A percentile compares a stretch with the other conserved stretches of the same genome.
Evolutionary conservation across 2,329 filamentous ascomycete species (phyloP).

Genomic region (Rasamsonia emersonii): DNA sequence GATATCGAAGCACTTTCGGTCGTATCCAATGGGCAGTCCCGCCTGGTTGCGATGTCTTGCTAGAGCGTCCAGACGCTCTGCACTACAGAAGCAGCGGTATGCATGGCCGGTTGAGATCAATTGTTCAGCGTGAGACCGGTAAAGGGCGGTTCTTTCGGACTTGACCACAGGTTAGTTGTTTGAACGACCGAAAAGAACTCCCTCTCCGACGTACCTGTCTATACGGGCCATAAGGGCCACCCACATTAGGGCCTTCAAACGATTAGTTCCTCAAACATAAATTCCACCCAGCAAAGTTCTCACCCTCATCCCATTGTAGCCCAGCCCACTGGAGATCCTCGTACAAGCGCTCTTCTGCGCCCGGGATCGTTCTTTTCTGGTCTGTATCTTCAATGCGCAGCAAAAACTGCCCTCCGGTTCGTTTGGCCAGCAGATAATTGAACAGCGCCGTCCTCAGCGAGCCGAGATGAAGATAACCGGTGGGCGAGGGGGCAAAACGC

Average conservation of each 20-base stretch:
- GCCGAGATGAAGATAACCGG: constrained; percentile 85
- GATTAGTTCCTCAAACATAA: constrained; percentile 6
- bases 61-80: constrained; percentile 59
- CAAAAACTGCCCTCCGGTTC: constrained; percentile 82
- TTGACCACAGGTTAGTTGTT: constrained; percentile 28
- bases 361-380: constrained; percentile 73
- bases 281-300: constrained; percentile 3
- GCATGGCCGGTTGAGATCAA: constrained; percentile 65
- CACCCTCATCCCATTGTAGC: constrained; percentile 86
- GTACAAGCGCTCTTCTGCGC: constrained; percentile 69
- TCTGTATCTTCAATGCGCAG: constrained; percentile 93
- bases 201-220: constrained; percentile 50
- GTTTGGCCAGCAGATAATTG: constrained; percentile 83
- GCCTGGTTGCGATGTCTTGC: constrained; percentile 54
- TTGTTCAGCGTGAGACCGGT: constrained; percentile 59
- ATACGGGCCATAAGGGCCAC: constrained; percentile 77
- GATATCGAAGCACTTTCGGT: constrained; percentile 65
- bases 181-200: neutral
- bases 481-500: constrained; percentile 91
- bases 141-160: constrained; percentile 70
- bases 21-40: constrained; percentile 54
- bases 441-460: constrained; percentile 90
- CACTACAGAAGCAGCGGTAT: constrained; percentile 87
- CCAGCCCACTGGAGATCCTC: constrained; percentile 83
- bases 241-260: constrained; percentile 61